These are phyloP conservation scores for Zygosaccharomyces gambellarensis DNA, from an alignment of 805 yeast genomes.

Conservation along the genomic window DNA sequence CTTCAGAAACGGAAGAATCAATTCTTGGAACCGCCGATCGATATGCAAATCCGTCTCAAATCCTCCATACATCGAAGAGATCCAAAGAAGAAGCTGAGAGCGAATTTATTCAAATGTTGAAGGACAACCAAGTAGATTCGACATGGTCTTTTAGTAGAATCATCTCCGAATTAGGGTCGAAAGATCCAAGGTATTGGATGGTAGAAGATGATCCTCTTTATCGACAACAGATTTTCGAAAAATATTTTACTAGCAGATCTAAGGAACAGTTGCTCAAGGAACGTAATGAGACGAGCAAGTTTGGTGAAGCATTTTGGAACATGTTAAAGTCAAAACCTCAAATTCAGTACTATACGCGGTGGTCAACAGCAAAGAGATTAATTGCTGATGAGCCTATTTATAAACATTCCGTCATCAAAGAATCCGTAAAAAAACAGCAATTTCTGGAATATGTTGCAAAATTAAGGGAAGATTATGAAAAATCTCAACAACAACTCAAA, in stretches of 20 bases:
- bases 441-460: constrained; percentile 47
- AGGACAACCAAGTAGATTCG: constrained; percentile 55
- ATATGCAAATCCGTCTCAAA: constrained; percentile 24
- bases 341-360: constrained; percentile 55
- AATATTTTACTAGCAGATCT: constrained; percentile 49
- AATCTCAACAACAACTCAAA: constrained; percentile 28
- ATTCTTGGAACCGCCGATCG: constrained; percentile 11
- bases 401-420: constrained; percentile 54
- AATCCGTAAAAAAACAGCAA: constrained; percentile 49
- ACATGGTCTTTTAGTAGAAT: constrained; percentile 72
- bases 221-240: constrained; percentile 60
- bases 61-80: constrained; percentile 27
- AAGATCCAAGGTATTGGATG: constrained; percentile 63
- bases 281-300: constrained; percentile 49
- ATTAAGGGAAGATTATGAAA: constrained; percentile 34
- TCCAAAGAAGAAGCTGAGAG: constrained; percentile 38
- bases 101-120: constrained; percentile 50
- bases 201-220: constrained; percentile 52
- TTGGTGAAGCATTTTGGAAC: constrained; percentile 48
- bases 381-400: constrained; percentile 64
- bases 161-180: constrained; percentile 48
- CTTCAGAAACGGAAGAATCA: neutral
- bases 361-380: constrained; percentile 53
- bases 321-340: constrained; percentile 42
- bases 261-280: constrained; percentile 50